These are phyloP conservation scores for Cryphonectria naterciae DNA, from an alignment of 2,329 filamentous ascomycete species.

Conservation along the genomic window DNA sequence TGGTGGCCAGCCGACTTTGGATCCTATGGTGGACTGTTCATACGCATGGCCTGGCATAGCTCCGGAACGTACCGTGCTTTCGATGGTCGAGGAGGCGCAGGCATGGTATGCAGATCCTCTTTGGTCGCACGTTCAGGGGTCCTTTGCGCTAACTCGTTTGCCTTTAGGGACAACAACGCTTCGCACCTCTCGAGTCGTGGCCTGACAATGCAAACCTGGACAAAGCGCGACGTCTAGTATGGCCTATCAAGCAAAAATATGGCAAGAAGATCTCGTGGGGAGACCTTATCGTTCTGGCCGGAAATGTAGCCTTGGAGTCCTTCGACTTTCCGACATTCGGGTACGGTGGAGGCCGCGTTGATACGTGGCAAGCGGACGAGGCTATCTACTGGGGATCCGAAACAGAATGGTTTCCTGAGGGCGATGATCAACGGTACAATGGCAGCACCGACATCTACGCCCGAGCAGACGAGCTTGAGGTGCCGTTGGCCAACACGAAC, in stretches of 20 bases:
- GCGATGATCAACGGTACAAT: slow-evolving; percentile 71
- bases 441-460: slow-evolving; percentile 52
- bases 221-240: slow-evolving; percentile 75
- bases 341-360: slow-evolving; percentile 70
- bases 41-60: slow-evolving; percentile 77
- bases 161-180: slow-evolving; percentile 70
- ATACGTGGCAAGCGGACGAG: slow-evolving; percentile 75
- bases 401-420: slow-evolving; percentile 65
- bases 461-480: slow-evolving; percentile 62
- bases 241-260: slow-evolving; percentile 82
- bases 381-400: slow-evolving; percentile 76
- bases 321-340: slow-evolving; percentile 74
- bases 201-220: slow-evolving; percentile 75
- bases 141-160: neutral
- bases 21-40: slow-evolving; percentile 75
- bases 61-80: slow-evolving; percentile 73
- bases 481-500: slow-evolving; percentile 68
- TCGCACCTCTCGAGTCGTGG: slow-evolving; percentile 74
- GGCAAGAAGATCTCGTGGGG: slow-evolving; percentile 79
- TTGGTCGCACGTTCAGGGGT: neutral
- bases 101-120: slow-evolving; percentile 37
- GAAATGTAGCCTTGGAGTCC: slow-evolving; percentile 74
- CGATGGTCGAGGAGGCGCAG: slow-evolving; percentile 72
- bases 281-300: slow-evolving; percentile 69
- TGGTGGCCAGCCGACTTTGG: slow-evolving; percentile 80